Base-by-base conservation (phyloP, 2,329 filamentous ascomycete genomes). In the Coleophoma eucalyptorum region DNA sequence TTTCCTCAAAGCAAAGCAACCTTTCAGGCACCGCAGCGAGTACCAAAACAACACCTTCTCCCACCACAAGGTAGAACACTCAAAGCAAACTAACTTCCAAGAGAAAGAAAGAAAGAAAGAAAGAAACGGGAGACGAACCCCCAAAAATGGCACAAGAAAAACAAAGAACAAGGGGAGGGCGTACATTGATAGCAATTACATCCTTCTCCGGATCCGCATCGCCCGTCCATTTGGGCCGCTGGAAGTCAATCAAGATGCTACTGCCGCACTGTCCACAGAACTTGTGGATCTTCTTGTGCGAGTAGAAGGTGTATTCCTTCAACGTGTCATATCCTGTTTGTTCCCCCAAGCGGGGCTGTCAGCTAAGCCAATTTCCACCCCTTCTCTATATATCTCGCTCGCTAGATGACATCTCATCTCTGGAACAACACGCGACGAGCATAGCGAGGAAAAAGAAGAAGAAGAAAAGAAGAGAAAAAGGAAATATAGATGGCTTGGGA, bases 211-310 rank as follows among this genome's bases (percentile, higher is more conserved):
- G 54, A 42, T 57, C 59, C 3, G 34, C 50, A 21, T 48, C 48
- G 12, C 44, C 54, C 16, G 45, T 43, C 34, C 43, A 10, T 8
- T 38, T 44, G 5, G 40, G 37, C 8, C 35, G 15, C 11, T 26
- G 31, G n/a, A 49, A 35, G 45, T 61, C 59, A 48, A 62, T 55
- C 33, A 59, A 26, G 2, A 62, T 33, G 26, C 51, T 58, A 18
- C 53, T 56, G 5, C 58, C 59, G 21, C 59, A 62, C 11, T 18
- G 50, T 41, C 53, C 58, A 32, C 58, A 63, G 48, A 63, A 62
- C 21, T 53, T 54, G 21, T 61, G 57, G 5, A 38, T 31, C 15
- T 49, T 51, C 16, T 41, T 45, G 20, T 57, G 52, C 11, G 49
- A 50, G 20, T 53, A 50, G 42, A 57, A 61, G 12, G 13, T 38